phyloP scores from a whole-genome alignment of 768 basidiomycete species.

The Lentinula guzmanii region DNA sequence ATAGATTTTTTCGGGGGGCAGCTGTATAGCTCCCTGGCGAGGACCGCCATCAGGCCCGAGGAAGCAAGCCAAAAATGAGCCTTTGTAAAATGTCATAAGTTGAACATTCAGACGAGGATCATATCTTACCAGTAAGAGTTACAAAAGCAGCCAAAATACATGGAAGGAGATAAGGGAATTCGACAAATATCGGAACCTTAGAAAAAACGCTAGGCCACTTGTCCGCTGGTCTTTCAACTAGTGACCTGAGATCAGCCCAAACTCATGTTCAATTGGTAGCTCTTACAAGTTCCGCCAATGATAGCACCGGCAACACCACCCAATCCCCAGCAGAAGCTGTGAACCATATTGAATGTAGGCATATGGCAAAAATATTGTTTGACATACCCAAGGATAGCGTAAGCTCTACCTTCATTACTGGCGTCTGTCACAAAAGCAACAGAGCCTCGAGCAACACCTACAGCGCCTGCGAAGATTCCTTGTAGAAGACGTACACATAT shows the following conservation, averaged over 20 bases:
- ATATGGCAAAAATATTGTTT: background rate
- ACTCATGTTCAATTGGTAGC: background rate
- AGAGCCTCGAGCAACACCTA: slow-evolving; percentile 90
- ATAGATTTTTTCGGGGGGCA: slow-evolving; percentile 69
- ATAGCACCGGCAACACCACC: slow-evolving; percentile 91
- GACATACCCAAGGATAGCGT: slow-evolving; percentile 80
- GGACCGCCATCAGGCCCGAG: slow-evolving; percentile 90
- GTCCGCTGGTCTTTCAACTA: slow-evolving; percentile 77
- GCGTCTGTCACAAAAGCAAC: slow-evolving; percentile 84
- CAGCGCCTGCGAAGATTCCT: slow-evolving; percentile 89
- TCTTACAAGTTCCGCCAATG: slow-evolving; percentile 70
- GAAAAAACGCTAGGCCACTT: slow-evolving; percentile 83
- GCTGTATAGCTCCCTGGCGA: slow-evolving; percentile 76
- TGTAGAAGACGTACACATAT: slow-evolving; percentile 83
- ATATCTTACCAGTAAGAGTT: slow-evolving; percentile 56
- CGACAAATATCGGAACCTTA: slow-evolving; percentile 57
- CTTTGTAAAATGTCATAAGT: slow-evolving; percentile 29
- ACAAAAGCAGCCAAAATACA: slow-evolving; percentile 72
- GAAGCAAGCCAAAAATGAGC: slow-evolving; percentile 85
- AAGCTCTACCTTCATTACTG: slow-evolving; percentile 91
- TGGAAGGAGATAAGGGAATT: slow-evolving; percentile 89
- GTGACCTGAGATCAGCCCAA: slow-evolving; percentile 10
- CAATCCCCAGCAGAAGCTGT: slow-evolving; percentile 91
- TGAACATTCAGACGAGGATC: background rate
- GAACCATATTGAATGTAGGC: background rate